phyloP scores from a whole-genome alignment of 2,329 filamentous ascomycete genomes.

The Akanthomyces lecanii region DNA sequence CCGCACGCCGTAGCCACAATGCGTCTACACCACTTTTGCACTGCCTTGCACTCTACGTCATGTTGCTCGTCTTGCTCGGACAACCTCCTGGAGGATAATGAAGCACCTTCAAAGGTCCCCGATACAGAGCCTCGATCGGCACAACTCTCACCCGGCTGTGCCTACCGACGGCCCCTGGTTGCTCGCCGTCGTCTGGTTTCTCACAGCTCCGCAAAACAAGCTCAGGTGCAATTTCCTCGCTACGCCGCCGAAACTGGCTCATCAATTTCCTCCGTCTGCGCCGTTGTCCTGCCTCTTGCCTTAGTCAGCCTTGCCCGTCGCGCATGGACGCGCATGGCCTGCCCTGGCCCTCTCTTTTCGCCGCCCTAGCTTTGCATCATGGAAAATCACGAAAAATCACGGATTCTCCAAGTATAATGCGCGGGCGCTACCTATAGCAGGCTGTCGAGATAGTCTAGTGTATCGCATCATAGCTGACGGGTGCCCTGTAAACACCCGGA shows the following conservation, averaged over 20 bases:
- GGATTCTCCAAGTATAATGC: neutral
- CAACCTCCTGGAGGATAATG: neutral
- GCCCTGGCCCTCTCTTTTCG: neutral
- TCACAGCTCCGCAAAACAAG: conserved; percentile 12
- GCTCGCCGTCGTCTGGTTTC: conserved; percentile 2
- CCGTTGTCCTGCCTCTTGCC: too few relatives aligned
- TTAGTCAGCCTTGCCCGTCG: neutral
- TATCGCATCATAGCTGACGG: neutral
- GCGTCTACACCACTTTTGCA: neutral
- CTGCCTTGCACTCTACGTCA: neutral
- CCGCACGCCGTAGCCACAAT: neutral
- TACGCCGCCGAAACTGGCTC: neutral
- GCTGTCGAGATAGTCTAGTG: neutral
- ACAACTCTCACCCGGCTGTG: neutral
- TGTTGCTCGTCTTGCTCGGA: neutral
- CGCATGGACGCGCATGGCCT: neutral
- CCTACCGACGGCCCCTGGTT: neutral
- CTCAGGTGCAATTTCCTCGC: neutral
- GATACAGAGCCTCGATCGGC: conserved; percentile 12
- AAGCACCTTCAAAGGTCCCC: neutral
- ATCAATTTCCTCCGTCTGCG: neutral
- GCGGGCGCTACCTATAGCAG: neutral
- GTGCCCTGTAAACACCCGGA: neutral
- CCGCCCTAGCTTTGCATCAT: neutral
- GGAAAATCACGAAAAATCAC: neutral